Percentiles rank a stretch among this genome's conserved stretches.
phyloP scores from a whole-genome alignment of 345 rosid species.

The Eucalyptus pauciflora region DNA sequence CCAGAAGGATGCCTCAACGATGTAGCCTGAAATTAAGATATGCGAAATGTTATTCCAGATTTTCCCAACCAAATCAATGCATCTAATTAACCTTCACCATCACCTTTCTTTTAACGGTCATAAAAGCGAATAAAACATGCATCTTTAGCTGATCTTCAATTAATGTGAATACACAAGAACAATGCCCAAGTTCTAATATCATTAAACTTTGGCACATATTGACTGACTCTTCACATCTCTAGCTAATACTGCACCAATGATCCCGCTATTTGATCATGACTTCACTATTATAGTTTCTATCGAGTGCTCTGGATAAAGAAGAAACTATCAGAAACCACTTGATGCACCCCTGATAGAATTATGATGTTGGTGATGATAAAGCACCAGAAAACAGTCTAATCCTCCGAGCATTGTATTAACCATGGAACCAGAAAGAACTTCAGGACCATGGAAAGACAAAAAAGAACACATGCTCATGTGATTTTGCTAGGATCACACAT shows the following conservation, averaged over 20 bases:
- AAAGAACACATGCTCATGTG: not conserved
- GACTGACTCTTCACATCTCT: not conserved
- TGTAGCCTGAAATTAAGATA: conserved; percentile 5
- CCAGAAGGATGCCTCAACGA: conserved; percentile 82
- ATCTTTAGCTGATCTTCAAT: not conserved
- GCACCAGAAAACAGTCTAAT: not conserved
- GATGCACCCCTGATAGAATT: not conserved
- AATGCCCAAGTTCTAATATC: not conserved
- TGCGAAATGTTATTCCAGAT: not conserved
- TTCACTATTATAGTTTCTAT: not conserved
- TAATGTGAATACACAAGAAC: not conserved
- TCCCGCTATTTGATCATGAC: not conserved
- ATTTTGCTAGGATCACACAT: not conserved
- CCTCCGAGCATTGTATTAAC: not conserved
- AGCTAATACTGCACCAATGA: not conserved
- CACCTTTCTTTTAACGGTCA: not conserved
- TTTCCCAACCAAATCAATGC: not conserved
- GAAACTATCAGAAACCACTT: not conserved
- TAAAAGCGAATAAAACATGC: not conserved
- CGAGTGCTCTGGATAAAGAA: not conserved
- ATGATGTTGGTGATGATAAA: not conserved
- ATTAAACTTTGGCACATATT: not conserved
- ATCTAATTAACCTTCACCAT: not conserved
- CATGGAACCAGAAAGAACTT: not conserved
- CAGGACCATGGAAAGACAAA: not conserved